Evolutionary conservation across 2,329 filamentous ascomycete genomes (phyloP).

Genomic region (Calonectria fujianensis): DNA sequence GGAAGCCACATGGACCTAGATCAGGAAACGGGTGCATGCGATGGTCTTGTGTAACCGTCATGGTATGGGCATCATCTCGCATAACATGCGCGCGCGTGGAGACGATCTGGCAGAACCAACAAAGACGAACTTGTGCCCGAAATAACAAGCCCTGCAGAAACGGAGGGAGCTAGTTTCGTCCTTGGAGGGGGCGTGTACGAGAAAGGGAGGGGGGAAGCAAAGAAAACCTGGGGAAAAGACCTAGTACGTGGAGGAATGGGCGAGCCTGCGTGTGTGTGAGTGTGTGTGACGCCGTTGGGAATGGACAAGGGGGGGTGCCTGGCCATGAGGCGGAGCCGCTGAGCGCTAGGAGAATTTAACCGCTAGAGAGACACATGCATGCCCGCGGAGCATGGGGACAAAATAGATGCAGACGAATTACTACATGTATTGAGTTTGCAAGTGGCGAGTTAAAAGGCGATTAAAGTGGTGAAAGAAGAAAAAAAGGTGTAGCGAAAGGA

Average conservation of each 20-base stretch:
- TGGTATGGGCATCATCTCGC: conserved; percentile 23
- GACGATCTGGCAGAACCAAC: conserved; percentile 16
- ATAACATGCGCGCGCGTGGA: conserved; percentile 32
- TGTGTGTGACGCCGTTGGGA: conserved; percentile 53
- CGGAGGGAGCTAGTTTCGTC: conserved; percentile 34
- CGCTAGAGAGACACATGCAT: conserved; percentile 45
- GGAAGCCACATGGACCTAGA: neutral
- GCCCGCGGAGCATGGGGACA: conserved; percentile 6
- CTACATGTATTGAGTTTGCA: neutral
- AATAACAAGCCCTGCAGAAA: conserved; percentile 22
- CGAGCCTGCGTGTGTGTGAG: conserved; percentile 42
- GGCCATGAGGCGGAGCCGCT: conserved; percentile 37
- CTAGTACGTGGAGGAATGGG: conserved; percentile 31
- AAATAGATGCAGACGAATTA: conserved; percentile 2
- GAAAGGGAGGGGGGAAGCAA: neutral
- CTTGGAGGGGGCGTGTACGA: conserved; percentile 34
- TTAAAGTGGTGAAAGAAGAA: neutral
- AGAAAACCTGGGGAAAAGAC: conserved; percentile 24
- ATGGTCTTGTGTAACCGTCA: conserved; percentile 13
- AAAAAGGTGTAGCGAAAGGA: neutral
- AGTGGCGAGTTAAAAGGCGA: neutral
- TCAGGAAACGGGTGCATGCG: conserved; percentile 23
- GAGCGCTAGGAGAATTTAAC: conserved; percentile 56
- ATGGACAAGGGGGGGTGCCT: conserved; percentile 52
- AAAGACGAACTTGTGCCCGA: neutral